Evolutionary conservation across 352 stramenopile genomes (phyloP).

Genomic region (Globisporangium sylvaticum): DNA sequence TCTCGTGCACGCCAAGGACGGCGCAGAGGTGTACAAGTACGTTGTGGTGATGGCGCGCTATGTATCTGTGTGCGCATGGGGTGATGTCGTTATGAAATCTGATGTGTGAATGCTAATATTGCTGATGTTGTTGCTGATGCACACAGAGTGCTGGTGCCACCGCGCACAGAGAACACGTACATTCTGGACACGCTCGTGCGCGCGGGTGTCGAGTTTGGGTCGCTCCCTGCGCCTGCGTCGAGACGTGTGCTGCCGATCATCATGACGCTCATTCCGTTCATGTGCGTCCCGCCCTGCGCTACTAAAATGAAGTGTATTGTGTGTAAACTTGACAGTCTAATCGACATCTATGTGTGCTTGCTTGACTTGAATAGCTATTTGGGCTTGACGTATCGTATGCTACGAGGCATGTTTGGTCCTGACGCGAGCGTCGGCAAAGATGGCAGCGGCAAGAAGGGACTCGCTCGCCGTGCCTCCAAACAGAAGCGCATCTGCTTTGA

Average conservation of each 20-base stretch:
- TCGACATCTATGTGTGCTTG: background rate
- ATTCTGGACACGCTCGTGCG: slow-evolving; percentile 59
- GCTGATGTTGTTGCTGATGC: background rate
- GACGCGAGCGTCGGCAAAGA: slow-evolving; percentile 63
- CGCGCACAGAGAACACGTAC: slow-evolving; percentile 67
- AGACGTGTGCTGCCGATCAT: slow-evolving; percentile 49
- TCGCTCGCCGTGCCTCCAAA: slow-evolving; percentile 24
- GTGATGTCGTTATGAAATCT: background rate
- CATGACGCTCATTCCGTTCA: slow-evolving; percentile 69
- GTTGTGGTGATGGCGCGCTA: slow-evolving; percentile 12
- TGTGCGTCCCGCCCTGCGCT: slow-evolving; percentile 24
- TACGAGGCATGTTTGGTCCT: slow-evolving; percentile 55
- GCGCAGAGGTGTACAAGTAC: slow-evolving; percentile 51
- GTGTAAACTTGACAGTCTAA: background rate
- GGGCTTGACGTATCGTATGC: slow-evolving; percentile 81
- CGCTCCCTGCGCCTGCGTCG: slow-evolving; percentile 38
- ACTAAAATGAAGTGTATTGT: background rate
- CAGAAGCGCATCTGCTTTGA: slow-evolving; percentile 79
- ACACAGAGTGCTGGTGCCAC: slow-evolving; percentile 60
- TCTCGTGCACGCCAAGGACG: slow-evolving; percentile 47
- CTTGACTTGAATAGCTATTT: slow-evolving; percentile 47
- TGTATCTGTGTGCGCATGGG: background rate
- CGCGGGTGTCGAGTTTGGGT: slow-evolving; percentile 69
- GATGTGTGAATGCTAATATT: slow-evolving; percentile 3
- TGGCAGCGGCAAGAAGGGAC: slow-evolving; percentile 44